Percentiles rank a stretch among this genome's conserved stretches.
Conservation (phyloP, 176 grass and related monocot genomes). For the Aechmea fasciata region DNA sequence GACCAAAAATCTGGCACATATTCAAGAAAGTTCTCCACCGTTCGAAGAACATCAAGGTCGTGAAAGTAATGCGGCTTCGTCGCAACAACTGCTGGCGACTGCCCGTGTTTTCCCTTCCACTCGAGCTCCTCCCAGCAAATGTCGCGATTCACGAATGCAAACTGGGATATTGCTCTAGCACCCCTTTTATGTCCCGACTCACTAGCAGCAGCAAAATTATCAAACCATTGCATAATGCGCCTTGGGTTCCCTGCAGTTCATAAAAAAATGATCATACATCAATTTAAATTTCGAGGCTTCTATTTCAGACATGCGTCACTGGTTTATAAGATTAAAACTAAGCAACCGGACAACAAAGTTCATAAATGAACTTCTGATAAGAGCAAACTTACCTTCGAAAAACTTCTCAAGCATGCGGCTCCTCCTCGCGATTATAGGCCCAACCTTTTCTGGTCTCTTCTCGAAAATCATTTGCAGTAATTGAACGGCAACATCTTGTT, state of each 20-base stretch:
- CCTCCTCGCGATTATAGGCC: conserved; percentile 48
- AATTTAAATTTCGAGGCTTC: no score
- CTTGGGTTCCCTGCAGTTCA: conserved; percentile 43
- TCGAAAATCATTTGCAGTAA: conserved; percentile 79
- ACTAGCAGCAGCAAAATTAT: conserved; percentile 55
- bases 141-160: conserved; percentile 78
- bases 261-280: neutral
- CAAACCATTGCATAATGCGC: conserved; percentile 72
- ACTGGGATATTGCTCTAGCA: conserved; percentile 68
- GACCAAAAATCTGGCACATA: conserved; percentile 83
- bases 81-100: conserved; percentile 87
- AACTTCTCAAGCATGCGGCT: conserved; percentile 63
- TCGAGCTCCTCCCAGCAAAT: conserved; percentile 91
- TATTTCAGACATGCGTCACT: neutral
- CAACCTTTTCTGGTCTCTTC: conserved; percentile 39
- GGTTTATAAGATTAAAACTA: neutral
- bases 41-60: conserved; percentile 73
- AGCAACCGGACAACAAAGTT: neutral
- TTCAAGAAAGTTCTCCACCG: conserved; percentile 82
- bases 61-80: conserved; percentile 89
- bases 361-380: no score
- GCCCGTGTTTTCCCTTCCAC: conserved; percentile 88
- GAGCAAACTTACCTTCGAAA: conserved; percentile 44
- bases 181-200: conserved; percentile 73
- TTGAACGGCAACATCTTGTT: conserved; percentile 37